Base-by-base conservation (phyloP, 1,284 basidiomycete species). In the Fistulinella staudtii region DNA sequence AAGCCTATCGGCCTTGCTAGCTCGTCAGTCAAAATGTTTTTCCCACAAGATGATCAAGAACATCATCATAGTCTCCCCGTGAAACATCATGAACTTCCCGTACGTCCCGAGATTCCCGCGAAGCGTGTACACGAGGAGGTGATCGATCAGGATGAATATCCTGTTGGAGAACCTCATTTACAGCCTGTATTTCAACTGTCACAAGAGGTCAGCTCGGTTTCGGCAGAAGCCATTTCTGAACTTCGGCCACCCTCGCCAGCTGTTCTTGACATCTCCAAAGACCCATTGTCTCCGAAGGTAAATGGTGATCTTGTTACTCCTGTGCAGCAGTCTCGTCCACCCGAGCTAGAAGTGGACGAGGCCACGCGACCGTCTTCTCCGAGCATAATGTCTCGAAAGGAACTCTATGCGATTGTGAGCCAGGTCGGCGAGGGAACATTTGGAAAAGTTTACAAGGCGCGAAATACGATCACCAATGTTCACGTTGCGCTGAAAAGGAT, bases 341-440 rank as follows among this genome's bases (percentile, higher is more conserved):
- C 47, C 4, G 65, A 67, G 15, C 46, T 17, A 1, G 65, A 68
- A 7, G 40, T 40, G 24, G 64, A 68, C 4, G 46, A 15, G 10
- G 45, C 50, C 11, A 67, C 63, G 3, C 61, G 69, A 28, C 53
- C 67, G 4, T 55, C 58, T 7, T 68, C 66, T 11, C 69, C 66
- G 27, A 57, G 49, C 27, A 27, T 59, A 17, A 50, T 53, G 25
- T 60, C 66, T 25, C 68, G 63, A 35, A 76, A 76, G 47, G 83
- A 88, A 45, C 58, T 94, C 11, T 99, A 99, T 67, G 80, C 82
- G 41, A 89, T 94, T 44, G 75, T 99, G 28, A 87, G 81, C 41
- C 94, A 98, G 61, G 96, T 99, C 27, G 96, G 96, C 14, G 95
- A 99, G 64, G 96, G 96, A 3, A 99, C 96, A 2, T 99, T 99